phyloP scores from a whole-genome alignment of 1,284 basidiomycete species.

The Austroboletus niveus region DNA sequence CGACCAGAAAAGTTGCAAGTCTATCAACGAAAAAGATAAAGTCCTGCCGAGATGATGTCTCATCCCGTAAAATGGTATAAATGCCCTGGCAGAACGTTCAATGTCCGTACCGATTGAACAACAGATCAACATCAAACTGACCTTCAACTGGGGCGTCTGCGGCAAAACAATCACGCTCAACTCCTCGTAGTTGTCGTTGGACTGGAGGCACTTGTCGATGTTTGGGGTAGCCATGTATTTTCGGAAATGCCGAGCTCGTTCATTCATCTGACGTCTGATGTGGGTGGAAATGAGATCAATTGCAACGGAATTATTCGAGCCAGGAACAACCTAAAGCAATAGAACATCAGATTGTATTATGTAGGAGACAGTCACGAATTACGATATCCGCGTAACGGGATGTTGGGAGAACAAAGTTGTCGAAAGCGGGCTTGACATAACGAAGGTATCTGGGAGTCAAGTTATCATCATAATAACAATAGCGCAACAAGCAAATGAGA shows the following conservation, averaged over 20 bases:
- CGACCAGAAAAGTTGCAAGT: slow-evolving; percentile 81
- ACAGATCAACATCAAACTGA: slow-evolving; percentile 31
- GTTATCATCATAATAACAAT: slow-evolving; percentile 6
- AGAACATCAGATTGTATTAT: background rate
- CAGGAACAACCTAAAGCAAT: slow-evolving; percentile 79
- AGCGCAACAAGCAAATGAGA: background rate
- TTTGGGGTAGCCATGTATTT: slow-evolving; percentile 58
- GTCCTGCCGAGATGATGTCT: slow-evolving; percentile 70
- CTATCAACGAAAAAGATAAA: slow-evolving; percentile 91
- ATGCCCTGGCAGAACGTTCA: slow-evolving; percentile 61
- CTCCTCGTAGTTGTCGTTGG: slow-evolving; percentile 38
- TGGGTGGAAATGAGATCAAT: slow-evolving; percentile 94
- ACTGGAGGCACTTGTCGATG: slow-evolving; percentile 33
- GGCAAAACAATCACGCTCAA: slow-evolving; percentile 69
- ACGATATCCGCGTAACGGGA: slow-evolving; percentile 88
- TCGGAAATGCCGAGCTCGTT: slow-evolving; percentile 75
- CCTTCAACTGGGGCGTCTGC: slow-evolving; percentile 81
- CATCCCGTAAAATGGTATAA: slow-evolving; percentile 81
- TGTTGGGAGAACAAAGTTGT: slow-evolving; percentile 92
- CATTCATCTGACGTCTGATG: slow-evolving; percentile 80
- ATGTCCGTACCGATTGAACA: slow-evolving; percentile 21
- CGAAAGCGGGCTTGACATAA: slow-evolving; percentile 91
- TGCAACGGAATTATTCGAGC: slow-evolving; percentile 83
- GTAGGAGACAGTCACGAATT: slow-evolving; percentile 24
- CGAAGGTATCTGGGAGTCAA: slow-evolving; percentile 69